Percentiles rank a stretch among this genome's conserved stretches.
These are phyloP conservation scores for Jaapia argillacea DNA, from an alignment of 768 basidiomycete species.

Conservation along the genomic window DNA sequence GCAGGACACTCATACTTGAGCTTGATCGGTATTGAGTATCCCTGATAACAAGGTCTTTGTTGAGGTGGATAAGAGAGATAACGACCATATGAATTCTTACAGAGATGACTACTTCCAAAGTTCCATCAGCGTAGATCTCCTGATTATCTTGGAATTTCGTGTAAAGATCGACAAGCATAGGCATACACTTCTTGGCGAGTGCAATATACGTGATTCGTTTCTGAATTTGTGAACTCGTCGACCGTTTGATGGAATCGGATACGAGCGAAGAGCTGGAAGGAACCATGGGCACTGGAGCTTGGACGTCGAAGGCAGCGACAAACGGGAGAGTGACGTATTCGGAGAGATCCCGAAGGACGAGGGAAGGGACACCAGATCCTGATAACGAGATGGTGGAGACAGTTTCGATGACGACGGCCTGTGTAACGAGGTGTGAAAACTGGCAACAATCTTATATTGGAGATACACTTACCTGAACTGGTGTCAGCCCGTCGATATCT, in stretches of 20 bases:
- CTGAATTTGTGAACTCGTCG: conserved; percentile 32
- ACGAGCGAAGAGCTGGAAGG: conserved; percentile 6
- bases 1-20: conserved; percentile 92
- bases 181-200: conserved; percentile 83
- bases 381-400: conserved; percentile 59
- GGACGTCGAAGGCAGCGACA: conserved; percentile 68
- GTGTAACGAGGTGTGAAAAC: conserved; percentile 1
- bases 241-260: conserved; percentile 12
- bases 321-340: conserved; percentile 86
- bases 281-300: conserved; percentile 21
- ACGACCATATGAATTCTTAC: conserved; percentile 29
- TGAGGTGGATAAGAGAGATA: not conserved
- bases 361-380: conserved; percentile 50
- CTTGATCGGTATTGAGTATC: conserved; percentile 86
- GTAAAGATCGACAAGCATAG: conserved; percentile 71
- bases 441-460: not conserved
- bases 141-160: conserved; percentile 47
- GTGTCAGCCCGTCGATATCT: conserved; percentile 74
- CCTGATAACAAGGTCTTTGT: conserved; percentile 30
- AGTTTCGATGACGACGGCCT: conserved; percentile 68
- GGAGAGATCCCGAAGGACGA: conserved; percentile 75
- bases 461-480: conserved; percentile 55
- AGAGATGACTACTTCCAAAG: conserved; percentile 72
- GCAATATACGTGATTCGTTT: conserved; percentile 84
- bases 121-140: conserved; percentile 71